Evolutionary conservation across 2,329 filamentous ascomycete genomes (phyloP).

Genomic region (Aureobasidium sp.): DNA sequence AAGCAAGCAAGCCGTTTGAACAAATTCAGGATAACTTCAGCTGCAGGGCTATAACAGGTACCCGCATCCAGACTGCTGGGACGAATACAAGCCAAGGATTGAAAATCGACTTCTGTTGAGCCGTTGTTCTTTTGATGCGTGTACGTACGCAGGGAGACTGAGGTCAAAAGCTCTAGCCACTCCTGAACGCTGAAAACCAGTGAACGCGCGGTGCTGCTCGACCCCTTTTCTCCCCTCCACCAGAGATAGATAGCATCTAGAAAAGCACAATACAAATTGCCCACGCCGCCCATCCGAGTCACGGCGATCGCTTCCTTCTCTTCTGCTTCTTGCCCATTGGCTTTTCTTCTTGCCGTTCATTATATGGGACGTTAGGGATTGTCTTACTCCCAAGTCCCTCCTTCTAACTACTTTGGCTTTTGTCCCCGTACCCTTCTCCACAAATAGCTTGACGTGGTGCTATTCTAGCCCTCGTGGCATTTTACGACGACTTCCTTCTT

Average conservation of each 20-base stretch:
- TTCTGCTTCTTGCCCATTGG: not conserved
- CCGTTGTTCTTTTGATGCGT: not conserved
- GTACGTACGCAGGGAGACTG: not conserved
- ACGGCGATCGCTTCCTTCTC: not conserved
- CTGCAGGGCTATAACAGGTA: not conserved
- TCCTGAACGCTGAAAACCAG: not conserved
- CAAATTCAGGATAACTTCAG: not conserved
- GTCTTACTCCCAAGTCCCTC: conserved; percentile 4
- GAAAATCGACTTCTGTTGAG: not conserved
- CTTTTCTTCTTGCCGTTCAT: conserved; percentile 4
- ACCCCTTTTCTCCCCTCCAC: conserved; percentile 1
- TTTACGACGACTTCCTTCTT: not conserved
- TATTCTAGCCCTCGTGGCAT: conserved; percentile 12
- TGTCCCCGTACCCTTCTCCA: conserved; percentile 10
- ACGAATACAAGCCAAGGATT: not conserved
- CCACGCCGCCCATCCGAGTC: not conserved
- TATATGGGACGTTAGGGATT: conserved; percentile 5
- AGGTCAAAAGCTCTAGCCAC: not conserved
- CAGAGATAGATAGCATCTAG: not conserved
- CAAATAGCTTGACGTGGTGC: conserved; percentile 10
- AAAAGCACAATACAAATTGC: conserved; percentile 1
- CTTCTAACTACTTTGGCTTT: conserved; percentile 2
- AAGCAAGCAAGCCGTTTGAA: not conserved
- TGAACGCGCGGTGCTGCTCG: not conserved
- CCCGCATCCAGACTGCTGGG: not conserved